Base-by-base conservation (phyloP, 2,329 filamentous ascomycete genomes). In the Aspergillus caelatus region DNA sequence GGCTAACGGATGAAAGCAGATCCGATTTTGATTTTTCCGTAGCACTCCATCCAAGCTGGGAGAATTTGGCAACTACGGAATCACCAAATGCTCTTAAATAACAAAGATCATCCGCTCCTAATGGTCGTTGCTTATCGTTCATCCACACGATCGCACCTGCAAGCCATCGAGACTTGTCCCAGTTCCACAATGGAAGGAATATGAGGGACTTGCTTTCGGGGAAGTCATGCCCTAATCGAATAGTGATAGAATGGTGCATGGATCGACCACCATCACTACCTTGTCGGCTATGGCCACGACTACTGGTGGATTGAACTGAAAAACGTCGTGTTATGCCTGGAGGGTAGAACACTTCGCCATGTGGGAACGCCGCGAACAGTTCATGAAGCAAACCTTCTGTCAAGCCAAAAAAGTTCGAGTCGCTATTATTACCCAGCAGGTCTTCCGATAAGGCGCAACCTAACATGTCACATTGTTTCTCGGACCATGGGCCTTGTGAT, bases 1-100 rank as follows among this genome's bases (percentile, higher is more conserved):
- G 84, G 32, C 79, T 82, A 30, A 86, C 82, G 0, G 80, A 82
- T 0, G 81, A 80, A 19, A 86, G 79, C 50, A 86, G 84, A 14
- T 84, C 83, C 0, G 80, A 79, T 63, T 86, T 86, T 11, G 82
- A 79, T 58, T 79, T 78, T 43, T 84, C 81, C 1, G 71, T 72
- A 2, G 72, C 67, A 4, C 60, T 70, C 63, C 74, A 75, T n/a
- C 78, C 70, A 14, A 76, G 65, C 12, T 76, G 72, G 14, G 74
- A 72, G 19, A 77, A 71, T 48, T 78, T 75, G 1, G 76, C 74
- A 9, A 77, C 72, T 4, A 79, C 71, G 0, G 73, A 69, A 57
- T 77, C 73, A 3, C 72, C 72, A 55, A 78, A 80, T 0, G 73
- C 70, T 50, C 71, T 76, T 56, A 79, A 65, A 46, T 78, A 79